phyloP scores from a whole-genome alignment of 805 yeast species.

The Vanderwaltozyma verrucispora region DNA sequence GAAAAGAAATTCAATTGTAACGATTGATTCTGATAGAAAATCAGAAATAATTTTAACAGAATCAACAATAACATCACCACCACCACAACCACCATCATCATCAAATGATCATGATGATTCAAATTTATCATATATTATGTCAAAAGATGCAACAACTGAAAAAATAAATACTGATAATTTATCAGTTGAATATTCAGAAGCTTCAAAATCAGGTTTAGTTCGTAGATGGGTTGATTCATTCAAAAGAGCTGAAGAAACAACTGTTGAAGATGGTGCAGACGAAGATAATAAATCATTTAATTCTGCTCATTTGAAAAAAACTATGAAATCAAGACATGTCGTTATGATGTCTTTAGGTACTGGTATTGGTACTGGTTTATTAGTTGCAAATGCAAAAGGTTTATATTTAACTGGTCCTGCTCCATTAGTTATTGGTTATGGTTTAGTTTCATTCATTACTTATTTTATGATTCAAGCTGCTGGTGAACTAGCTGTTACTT shows the following conservation, averaged over 20 bases:
- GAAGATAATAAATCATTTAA: conserved; percentile 11
- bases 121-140: not conserved
- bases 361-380: conserved; percentile 67
- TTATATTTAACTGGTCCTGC: conserved; percentile 37
- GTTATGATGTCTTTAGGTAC: conserved; percentile 76
- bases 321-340: conserved; percentile 37
- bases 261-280: conserved; percentile 6
- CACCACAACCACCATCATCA: not conserved
- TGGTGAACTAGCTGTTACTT: conserved; percentile 33
- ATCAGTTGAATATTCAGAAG: not conserved
- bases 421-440: conserved; percentile 42
- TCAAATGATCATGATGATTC: not conserved
- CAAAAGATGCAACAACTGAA: not conserved
- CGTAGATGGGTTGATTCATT: conserved; percentile 16
- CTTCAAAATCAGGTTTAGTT: not conserved
- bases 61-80: not conserved
- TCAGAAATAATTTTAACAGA: not conserved
- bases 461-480: conserved; percentile 48
- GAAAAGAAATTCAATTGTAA: not conserved
- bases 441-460: conserved; percentile 47
- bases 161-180: not conserved
- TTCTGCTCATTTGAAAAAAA: conserved; percentile 10
- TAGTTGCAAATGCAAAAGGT: conserved; percentile 46
- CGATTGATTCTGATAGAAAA: not conserved
- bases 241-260: conserved; percentile 11